Conservation (phyloP, 805 yeast species). For the Candida andamanensis region DNA sequence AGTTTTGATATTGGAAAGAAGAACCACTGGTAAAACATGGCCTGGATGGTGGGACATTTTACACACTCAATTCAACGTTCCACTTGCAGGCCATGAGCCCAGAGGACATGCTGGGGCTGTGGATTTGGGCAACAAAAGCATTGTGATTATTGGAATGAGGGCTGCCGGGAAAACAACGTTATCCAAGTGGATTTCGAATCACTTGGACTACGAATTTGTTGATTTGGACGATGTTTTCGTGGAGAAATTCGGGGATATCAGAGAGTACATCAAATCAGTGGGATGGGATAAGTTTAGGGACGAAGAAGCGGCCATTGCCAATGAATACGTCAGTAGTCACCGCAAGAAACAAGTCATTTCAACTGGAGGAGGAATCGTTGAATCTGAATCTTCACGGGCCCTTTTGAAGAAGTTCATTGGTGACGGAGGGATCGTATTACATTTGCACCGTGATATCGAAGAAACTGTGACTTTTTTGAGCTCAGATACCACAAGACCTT, state of each 20-base stretch:
- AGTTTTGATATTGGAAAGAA: conserved; percentile 76
- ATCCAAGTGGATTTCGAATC: conserved; percentile 70
- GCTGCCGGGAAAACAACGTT: conserved; percentile 94
- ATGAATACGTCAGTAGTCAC: conserved; percentile 40
- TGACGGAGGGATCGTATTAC: conserved; percentile 76
- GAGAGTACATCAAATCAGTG: conserved; percentile 51
- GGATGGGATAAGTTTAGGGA: conserved; percentile 90
- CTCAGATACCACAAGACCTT: conserved; percentile 82
- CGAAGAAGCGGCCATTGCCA: conserved; percentile 55
- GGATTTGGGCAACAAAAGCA: conserved; percentile 43
- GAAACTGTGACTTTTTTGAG: conserved; percentile 72
- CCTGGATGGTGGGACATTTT: conserved; percentile 99
- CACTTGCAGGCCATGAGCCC: conserved; percentile 69
- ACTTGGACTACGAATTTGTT: conserved; percentile 59
- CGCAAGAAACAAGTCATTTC: conserved; percentile 63
- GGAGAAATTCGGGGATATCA: conserved; percentile 48
- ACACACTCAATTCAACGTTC: conserved; percentile 59
- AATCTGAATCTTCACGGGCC: conserved; percentile 61
- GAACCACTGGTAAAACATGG: conserved; percentile 97
- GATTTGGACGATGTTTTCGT: conserved; percentile 80
- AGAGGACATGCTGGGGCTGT: conserved; percentile 7
- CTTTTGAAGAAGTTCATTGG: conserved; percentile 49
- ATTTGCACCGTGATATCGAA: conserved; percentile 81
- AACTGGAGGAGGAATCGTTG: conserved; percentile 97
- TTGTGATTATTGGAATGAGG: conserved; percentile 92